Evolutionary conservation across 179 eudicot genomes (phyloP), one percentile per base, ranked within the genome.

Genomic region (Silene coronaria): DNA sequence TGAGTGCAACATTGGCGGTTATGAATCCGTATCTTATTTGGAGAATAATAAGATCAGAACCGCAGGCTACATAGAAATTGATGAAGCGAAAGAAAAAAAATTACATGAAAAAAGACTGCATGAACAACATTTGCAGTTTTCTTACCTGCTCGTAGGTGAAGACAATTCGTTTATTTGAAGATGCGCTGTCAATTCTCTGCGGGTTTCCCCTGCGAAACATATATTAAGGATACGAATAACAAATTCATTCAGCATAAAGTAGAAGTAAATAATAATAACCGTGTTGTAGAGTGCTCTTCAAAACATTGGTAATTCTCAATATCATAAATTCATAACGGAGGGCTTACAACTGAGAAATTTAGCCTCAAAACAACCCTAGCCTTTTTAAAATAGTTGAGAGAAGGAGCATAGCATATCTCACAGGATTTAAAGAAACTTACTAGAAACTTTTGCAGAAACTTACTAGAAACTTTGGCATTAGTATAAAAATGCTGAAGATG

Each of bases 121-220:
- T 3, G 30, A 45, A 24, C 67, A 23, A 58, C 19, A 55, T 19
- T 70, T 60, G 8, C 70, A 60, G 21, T 60, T 27, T 12, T 34
- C 55, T 46, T 85, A 93, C 99, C 98, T 96, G 99, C 85, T 96
- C 99, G 85, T 91, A 93, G 24, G 96, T 86, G 82, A 96, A 96
- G 78, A 87, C 89, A 82, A 91, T 87, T 82, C 99, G 81, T 85
- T 89, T 96, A 85, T 88, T 93, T 42, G 99, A 86, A 71, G 94
- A 90, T 51, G 80, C 86, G 58, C 82, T 85, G 78, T 96, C 99
- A 75, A 96, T 89, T 85, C 99, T 83, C 80, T 96, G 99, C 26
- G 99, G 99, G 69, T 96, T 96, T 57, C 88, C 96, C 81, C 99
- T 96, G 91, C 53, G 66, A 82, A 61, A 70, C 63, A 80, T 10